phyloP scores from a whole-genome alignment of 768 basidiomycete species.

The Mycena rebaudengoi region DNA sequence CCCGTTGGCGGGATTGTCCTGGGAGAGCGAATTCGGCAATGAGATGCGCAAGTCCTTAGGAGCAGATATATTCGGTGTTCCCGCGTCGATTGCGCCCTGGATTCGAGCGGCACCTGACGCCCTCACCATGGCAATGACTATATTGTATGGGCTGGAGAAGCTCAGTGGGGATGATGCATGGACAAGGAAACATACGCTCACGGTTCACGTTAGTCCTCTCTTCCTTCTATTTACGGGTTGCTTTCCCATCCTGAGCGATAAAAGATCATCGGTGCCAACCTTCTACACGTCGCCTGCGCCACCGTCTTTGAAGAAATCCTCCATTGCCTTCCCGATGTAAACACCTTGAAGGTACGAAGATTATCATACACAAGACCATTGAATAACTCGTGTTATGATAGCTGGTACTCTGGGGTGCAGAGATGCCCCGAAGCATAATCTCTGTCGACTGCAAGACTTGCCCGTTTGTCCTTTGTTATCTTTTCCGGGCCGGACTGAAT shows the following conservation, averaged over 20 bases:
- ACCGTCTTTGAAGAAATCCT: constrained; percentile 33
- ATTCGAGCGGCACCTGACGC: constrained; percentile 38
- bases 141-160: constrained; percentile 41
- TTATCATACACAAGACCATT: neutral
- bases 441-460: neutral
- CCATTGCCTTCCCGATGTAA: constrained; percentile 33
- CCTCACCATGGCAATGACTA: constrained; percentile 43
- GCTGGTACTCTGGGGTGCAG: constrained; percentile 32
- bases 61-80: constrained; percentile 12
- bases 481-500: neutral
- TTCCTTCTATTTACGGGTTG: neutral
- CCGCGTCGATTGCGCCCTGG: constrained; percentile 17
- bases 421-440: constrained; percentile 10
- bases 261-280: constrained; percentile 32
- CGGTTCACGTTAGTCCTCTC: constrained; percentile 38
- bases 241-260: neutral
- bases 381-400: neutral
- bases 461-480: neutral
- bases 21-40: constrained; percentile 36
- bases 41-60: constrained; percentile 24
- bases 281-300: constrained; percentile 13
- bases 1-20: constrained; percentile 33
- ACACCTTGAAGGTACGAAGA: constrained; percentile 27
- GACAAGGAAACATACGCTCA: constrained; percentile 39
- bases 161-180: constrained; percentile 38